Evolutionary conservation across 192 early-diverging fungal genomes (phyloP).

Genomic region (Funneliformis geosporum): DNA sequence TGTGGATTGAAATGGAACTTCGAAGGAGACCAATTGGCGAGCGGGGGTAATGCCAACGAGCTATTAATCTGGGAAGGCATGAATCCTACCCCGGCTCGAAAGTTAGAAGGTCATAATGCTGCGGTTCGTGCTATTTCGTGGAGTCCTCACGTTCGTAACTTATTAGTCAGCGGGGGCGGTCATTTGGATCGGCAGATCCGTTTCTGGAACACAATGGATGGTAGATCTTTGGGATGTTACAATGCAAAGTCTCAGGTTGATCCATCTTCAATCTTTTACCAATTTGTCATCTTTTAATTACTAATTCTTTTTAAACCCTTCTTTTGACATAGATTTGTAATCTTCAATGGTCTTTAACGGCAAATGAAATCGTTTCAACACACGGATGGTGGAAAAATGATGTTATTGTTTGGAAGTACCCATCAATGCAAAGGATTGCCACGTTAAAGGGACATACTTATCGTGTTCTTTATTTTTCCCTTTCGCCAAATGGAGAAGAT

Average conservation of each 20-base stretch:
- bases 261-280: background rate
- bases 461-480: slow-evolving; percentile 90
- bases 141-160: slow-evolving; percentile 72
- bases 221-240: slow-evolving; percentile 49
- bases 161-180: slow-evolving; percentile 91
- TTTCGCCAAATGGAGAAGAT: slow-evolving; percentile 87
- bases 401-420: slow-evolving; percentile 85
- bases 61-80: slow-evolving; percentile 81
- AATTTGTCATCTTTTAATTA: background rate
- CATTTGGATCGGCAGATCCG: slow-evolving; percentile 87
- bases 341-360: slow-evolving; percentile 78
- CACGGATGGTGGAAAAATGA: slow-evolving; percentile 93
- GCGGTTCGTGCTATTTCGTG: slow-evolving; percentile 96
- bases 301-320: background rate
- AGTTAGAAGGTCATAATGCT: slow-evolving; percentile 73
- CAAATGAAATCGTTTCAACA: slow-evolving; percentile 84
- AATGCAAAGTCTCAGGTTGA: slow-evolving; percentile 85
- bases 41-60: slow-evolving; percentile 94
- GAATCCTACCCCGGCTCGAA: slow-evolving; percentile 51
- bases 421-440: slow-evolving; percentile 65
- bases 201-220: slow-evolving; percentile 81
- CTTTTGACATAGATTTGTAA: slow-evolving; percentile 73
- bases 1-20: slow-evolving; percentile 90
- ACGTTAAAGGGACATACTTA: slow-evolving; percentile 75
- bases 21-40: slow-evolving; percentile 69